phyloP scores from a whole-genome alignment of 1,284 basidiomycete genomes.

The Crucibulum parvulum region DNA sequence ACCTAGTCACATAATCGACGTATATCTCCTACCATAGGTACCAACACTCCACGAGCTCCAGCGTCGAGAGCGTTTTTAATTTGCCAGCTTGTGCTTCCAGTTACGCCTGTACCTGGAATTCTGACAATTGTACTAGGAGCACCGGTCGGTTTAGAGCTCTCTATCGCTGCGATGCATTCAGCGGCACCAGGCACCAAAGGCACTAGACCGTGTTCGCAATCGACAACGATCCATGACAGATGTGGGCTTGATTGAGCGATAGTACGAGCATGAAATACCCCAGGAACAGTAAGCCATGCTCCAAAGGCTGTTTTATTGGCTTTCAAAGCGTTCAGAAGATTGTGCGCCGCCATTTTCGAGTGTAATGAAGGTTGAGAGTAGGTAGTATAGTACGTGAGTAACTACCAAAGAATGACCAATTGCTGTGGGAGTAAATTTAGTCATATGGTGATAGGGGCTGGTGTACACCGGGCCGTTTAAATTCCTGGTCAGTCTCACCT shows the following conservation, averaged over 20 bases:
- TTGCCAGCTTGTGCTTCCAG: slow-evolving; percentile 64
- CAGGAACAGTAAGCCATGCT: slow-evolving; percentile 71
- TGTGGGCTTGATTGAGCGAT: slow-evolving; percentile 61
- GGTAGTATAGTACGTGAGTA: neutral
- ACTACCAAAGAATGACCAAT: no score
- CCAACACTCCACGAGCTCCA: slow-evolving; percentile 65
- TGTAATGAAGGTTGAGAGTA: slow-evolving; percentile 7
- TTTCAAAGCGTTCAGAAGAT: slow-evolving; percentile 55
- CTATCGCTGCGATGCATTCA: slow-evolving; percentile 60
- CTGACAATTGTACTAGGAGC: slow-evolving; percentile 62
- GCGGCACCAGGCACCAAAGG: slow-evolving; percentile 59
- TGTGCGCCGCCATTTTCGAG: slow-evolving; percentile 30
- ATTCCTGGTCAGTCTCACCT: no score
- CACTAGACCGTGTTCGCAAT: slow-evolving; percentile 71
- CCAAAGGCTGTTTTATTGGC: slow-evolving; percentile 68
- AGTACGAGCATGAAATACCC: slow-evolving; percentile 58
- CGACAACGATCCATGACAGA: slow-evolving; percentile 66
- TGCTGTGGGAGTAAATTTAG: no score
- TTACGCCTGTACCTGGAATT: slow-evolving; percentile 65
- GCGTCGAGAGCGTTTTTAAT: slow-evolving; percentile 73
- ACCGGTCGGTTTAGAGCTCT: slow-evolving; percentile 42
- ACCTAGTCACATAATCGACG: neutral
- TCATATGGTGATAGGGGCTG: no score
- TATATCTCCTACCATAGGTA: slow-evolving; percentile 63
- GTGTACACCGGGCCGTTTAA: no score